Evolutionary conservation across 805 yeast genomes (phyloP), one percentile per base, ranked within the genome.

Genomic region (Wickerhamiella siamensis): DNA sequence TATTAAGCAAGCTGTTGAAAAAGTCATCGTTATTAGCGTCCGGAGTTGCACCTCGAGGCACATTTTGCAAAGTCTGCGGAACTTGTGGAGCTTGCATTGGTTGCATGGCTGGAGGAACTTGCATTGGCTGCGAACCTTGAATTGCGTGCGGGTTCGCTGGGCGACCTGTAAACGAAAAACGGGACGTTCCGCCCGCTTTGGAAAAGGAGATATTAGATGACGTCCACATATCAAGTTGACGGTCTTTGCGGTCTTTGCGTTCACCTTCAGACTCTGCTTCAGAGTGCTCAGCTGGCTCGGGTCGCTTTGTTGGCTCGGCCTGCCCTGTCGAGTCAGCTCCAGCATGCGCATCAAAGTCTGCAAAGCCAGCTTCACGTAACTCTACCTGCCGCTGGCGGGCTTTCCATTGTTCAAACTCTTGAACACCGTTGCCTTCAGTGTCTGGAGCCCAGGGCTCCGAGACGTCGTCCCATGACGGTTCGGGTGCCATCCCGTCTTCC

Each of bases 381-480:
- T 31, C 31, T 12, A 21, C 37, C n/a, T 14, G 9, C 33, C 21
- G 31, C 35, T 50, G 45, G 15, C 38, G 15, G 38, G 20, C 40
- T 43, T 53, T 53, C 57, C 57, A 53, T 36, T 40, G 36, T 49
- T 53, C 57, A 40, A 53, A 53, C 41, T 51, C 55, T 18, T 46
- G 51, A 6, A 50, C 50, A n/a, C 41, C 40, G 31, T 39, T 40
- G 17, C 41, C 43, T 17, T 36, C 44, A 9, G 45, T 19, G 10
- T 44, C 51, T 21, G 41, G 36, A 19, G 40, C 29, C 29, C 29
- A 24, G 12, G 29, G 29, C 12, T 24, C 29, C 10, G 29, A 24
- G 10, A 24, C 29, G 29, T 24, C 29, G 29, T 24, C 29, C 29
- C 29, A 24, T 12, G 6, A 6, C 6, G 29, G 29, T 8, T 8